These are phyloP conservation scores for Vanderwaltozyma tropicalis DNA, from an alignment of 805 yeast genomes.

Conservation along the genomic window DNA sequence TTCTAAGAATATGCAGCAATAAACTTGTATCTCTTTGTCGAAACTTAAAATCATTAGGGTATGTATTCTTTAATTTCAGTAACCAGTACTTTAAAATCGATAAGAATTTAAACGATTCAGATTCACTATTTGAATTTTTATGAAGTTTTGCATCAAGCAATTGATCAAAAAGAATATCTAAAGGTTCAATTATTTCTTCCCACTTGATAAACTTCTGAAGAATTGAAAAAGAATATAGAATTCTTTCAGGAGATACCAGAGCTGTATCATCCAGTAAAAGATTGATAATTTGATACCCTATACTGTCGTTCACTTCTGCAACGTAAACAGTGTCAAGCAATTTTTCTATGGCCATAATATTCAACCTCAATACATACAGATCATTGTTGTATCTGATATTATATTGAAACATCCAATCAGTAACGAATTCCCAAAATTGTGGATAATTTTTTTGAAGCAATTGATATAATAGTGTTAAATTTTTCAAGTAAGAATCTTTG, in stretches of 20 bases:
- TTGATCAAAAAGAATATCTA: background rate
- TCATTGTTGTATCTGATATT: constrained; percentile 15
- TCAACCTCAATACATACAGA: constrained; percentile 8
- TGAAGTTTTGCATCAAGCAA: background rate
- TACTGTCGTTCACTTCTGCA: background rate
- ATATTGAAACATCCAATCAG: constrained; percentile 17
- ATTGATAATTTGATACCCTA: background rate
- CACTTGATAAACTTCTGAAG: too few species aligned
- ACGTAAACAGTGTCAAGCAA: too few species aligned
- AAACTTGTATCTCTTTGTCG: constrained; percentile 6
- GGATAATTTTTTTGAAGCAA: constrained; percentile 12
- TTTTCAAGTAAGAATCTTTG: constrained; percentile 30
- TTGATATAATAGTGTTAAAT: constrained; percentile 25
- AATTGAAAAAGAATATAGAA: too few species aligned
- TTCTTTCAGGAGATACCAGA: too few species aligned
- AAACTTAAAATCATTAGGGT: constrained; percentile 4
- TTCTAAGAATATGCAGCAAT: constrained; percentile 15
- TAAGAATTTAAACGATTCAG: constrained; percentile 17
- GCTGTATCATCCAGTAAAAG: too few species aligned
- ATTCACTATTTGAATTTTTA: constrained; percentile 8
- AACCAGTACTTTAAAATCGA: constrained; percentile 14
- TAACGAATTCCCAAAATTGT: constrained; percentile 11
- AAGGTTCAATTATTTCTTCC: constrained; percentile 15
- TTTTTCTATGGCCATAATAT: constrained; percentile 8
- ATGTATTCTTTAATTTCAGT: background rate